A percentile compares a stretch with the other conserved stretches of the same genome.
phyloP scores from a whole-genome alignment of 2,329 filamentous ascomycete species.

The Hypoxylon sp. region DNA sequence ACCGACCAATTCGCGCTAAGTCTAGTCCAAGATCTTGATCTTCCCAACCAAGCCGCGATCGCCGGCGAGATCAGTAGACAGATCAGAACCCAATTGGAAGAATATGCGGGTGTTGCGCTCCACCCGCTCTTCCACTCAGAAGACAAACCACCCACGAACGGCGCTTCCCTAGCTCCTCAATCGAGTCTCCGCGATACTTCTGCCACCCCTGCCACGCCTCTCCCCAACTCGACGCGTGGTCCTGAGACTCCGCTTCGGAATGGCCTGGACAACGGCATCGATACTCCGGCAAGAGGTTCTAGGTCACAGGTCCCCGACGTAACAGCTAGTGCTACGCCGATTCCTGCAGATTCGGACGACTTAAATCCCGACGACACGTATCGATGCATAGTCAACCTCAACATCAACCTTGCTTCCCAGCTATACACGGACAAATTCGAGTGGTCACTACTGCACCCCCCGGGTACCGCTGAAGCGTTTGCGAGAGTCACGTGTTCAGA shows the following conservation, averaged over 20 bases:
- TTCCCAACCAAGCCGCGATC: constrained; percentile 78
- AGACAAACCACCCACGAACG: constrained; percentile 45
- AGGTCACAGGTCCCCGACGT: constrained; percentile 66
- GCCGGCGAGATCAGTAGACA: constrained; percentile 89
- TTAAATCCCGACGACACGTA: constrained; percentile 95
- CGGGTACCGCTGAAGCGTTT: constrained; percentile 91
- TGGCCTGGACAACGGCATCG: constrained; percentile 62
- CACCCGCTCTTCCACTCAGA: constrained; percentile 87
- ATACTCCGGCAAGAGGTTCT: constrained; percentile 63
- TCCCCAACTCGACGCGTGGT: constrained; percentile 59
- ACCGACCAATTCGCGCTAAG: constrained; percentile 95
- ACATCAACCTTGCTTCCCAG: constrained; percentile 89
- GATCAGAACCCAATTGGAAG: constrained; percentile 93
- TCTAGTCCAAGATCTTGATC: constrained; percentile 91
- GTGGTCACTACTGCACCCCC: constrained; percentile 93
- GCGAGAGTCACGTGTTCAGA: constrained; percentile 94
- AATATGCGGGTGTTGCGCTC: constrained; percentile 93
- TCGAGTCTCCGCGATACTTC: constrained; percentile 55
- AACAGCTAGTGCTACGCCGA: constrained; percentile 76
- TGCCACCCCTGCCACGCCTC: constrained; percentile 57
- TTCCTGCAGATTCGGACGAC: constrained; percentile 75
- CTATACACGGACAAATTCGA: constrained; percentile 98
- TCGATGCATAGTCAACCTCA: constrained; percentile 90
- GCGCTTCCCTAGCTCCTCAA: constrained; percentile 37
- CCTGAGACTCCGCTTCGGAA: constrained; percentile 69